These are phyloP conservation scores for Tetraselmis chui DNA, from an alignment of 139 green algal genomes.

Conservation along the genomic window DNA sequence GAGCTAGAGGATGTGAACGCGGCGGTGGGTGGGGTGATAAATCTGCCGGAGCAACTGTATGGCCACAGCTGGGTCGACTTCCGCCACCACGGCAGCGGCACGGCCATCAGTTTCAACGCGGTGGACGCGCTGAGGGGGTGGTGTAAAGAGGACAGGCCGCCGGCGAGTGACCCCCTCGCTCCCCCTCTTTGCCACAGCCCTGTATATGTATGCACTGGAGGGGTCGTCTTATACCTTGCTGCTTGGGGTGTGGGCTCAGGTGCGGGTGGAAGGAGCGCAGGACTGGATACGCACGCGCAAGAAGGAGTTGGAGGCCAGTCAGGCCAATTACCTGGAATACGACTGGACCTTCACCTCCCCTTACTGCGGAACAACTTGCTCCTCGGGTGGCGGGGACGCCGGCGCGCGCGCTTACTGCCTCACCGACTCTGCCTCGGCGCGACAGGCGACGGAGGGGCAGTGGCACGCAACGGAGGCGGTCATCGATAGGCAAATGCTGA, in stretches of 20 bases:
- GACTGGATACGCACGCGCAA: background rate
- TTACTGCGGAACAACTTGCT: slow-evolving; percentile 21
- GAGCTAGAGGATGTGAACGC: background rate
- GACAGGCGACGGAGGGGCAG: background rate
- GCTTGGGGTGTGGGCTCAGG: background rate
- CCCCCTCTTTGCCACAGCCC: too few relatives aligned
- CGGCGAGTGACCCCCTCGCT: slow-evolving; percentile 27
- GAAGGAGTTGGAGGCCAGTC: slow-evolving; percentile 3
- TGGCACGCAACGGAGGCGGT: slow-evolving; percentile 1
- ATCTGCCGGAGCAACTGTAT: slow-evolving; percentile 34
- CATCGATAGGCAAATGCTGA: slow-evolving; percentile 27
- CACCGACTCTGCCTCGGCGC: background rate
- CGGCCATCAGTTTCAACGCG: slow-evolving; percentile 24
- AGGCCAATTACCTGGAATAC: slow-evolving; percentile 25
- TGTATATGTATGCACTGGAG: too few relatives aligned
- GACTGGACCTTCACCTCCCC: slow-evolving; percentile 43
- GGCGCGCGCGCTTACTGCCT: background rate
- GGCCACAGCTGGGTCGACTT: slow-evolving; percentile 21
- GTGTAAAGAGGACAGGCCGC: slow-evolving; percentile 14
- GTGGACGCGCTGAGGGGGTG: slow-evolving; percentile 28
- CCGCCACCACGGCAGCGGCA: slow-evolving; percentile 13
- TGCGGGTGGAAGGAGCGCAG: background rate
- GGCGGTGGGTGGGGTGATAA: background rate
- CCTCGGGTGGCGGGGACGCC: background rate
- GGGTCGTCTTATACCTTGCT: background rate